Base-by-base conservation (phyloP, 768 basidiomycete species). In the Lactarius hengduanensis region DNA sequence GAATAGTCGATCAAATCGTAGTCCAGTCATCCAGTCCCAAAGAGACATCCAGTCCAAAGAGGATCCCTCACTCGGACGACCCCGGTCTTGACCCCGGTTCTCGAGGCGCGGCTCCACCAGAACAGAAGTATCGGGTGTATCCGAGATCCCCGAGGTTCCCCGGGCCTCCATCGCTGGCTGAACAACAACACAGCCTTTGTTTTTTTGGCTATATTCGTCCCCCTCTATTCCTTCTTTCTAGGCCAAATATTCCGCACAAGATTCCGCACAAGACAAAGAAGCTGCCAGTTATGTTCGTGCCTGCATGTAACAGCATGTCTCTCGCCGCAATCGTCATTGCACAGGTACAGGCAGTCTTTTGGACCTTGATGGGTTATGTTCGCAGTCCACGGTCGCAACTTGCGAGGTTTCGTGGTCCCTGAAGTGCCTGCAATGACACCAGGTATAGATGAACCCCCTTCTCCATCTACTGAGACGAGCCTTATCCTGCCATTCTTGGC, bases 291-390 rank as follows among this genome's bases (percentile, higher is more conserved):
- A 18, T 22, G 15, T 38, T 28, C 61, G 57, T 62, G 64, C 57
- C 40, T 65, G 61, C 56, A 30, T 62, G 59, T 66, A 38, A 38
- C 11, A 38, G 7, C 36, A 38, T 38, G 36, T 38, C 36, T 45
- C 43, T 45, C 18, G 9, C 43, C 78, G 15, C 77, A 78, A 67
- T 68, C 75, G 79, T 74, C 50, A 80, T 20, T 65, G 82, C 55
- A 20, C 59, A 59, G 20, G 61, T 40, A 11, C 10, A 36, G 6
- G 47, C 56, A 86, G 87, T 74, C 76, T 87, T 34, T 73, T 88
- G 22, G 86, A 86, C 10, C 78, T 89, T 9, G 86, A 86, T 84
- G 74, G 77, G 82, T 73, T n/a, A 32, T 40, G 38, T 40, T 15
- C 1, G 5, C 15, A 40, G 13, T 16, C 20, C 15, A 16, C 61